These are phyloP conservation scores for Fusarium lyarnte DNA, from an alignment of 2,329 filamentous ascomycete genomes.

Conservation along the genomic window DNA sequence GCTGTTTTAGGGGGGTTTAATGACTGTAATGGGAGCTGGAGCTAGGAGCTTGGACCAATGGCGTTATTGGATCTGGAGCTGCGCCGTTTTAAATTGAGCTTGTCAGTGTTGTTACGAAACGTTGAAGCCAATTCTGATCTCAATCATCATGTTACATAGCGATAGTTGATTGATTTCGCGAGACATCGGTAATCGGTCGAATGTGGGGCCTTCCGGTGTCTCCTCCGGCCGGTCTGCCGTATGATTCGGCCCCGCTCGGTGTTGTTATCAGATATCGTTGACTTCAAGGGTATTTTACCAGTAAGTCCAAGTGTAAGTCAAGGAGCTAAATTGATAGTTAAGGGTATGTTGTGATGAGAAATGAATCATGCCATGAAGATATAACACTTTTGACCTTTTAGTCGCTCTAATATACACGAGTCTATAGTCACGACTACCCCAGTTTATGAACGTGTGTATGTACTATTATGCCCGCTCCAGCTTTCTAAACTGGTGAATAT, in stretches of 20 bases:
- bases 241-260: conserved; percentile 20
- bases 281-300: not conserved
- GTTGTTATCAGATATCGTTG: conserved; percentile 2
- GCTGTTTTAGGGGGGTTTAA: conserved; percentile 16
- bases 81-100: not conserved
- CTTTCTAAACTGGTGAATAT: not conserved
- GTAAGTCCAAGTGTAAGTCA: not conserved
- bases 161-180: not conserved
- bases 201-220: not conserved
- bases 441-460: not conserved
- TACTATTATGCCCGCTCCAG: not conserved
- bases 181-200: not conserved
- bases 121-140: not conserved
- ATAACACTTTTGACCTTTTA: not conserved
- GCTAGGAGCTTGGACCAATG: conserved; percentile 24
- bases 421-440: not conserved
- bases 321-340: not conserved
- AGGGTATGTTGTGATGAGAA: accelerated
- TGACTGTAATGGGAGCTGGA: conserved; percentile 3
- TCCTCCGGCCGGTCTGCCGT: not conserved
- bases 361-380: accelerated
- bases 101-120: not conserved
- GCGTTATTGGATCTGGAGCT: conserved; percentile 1
- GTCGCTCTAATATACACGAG: not conserved
- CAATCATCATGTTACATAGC: not conserved